Evolutionary conservation across 306 rosid species (phyloP).

Genomic region (Cyamopsis tetragonoloba): DNA sequence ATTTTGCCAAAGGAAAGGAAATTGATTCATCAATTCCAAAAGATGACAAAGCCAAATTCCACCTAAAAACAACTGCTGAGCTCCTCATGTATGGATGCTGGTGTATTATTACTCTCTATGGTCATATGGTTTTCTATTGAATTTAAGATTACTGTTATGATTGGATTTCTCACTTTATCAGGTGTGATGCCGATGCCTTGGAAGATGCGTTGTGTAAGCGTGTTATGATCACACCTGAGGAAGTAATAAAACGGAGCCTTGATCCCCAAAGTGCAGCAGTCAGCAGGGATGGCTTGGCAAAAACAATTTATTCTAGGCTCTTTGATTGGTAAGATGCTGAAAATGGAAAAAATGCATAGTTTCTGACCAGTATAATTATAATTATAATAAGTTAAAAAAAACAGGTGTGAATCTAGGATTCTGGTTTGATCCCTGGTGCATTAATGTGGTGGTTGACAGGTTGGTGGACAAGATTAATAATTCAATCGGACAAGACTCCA

Average conservation of each 20-base stretch:
- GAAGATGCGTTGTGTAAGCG: slow-evolving; percentile 97
- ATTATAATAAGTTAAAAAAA: not conserved
- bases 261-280: slow-evolving; percentile 93
- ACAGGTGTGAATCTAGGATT: slow-evolving; percentile 18
- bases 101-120: not conserved
- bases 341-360: slow-evolving; percentile 10
- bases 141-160: slow-evolving; percentile 21
- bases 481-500: slow-evolving; percentile 92
- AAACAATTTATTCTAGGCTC: slow-evolving; percentile 86
- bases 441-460: slow-evolving; percentile 50
- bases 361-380: slow-evolving; percentile 7
- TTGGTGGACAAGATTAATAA: slow-evolving; percentile 90
- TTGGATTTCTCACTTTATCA: slow-evolving; percentile 36
- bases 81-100: slow-evolving; percentile 75
- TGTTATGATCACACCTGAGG: slow-evolving; percentile 98
- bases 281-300: slow-evolving; percentile 94
- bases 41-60: slow-evolving; percentile 85
- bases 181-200: slow-evolving; percentile 73
- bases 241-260: slow-evolving; percentile 88
- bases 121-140: slow-evolving; percentile 10
- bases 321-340: slow-evolving; percentile 77
- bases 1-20: slow-evolving; percentile 80
- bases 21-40: slow-evolving; percentile 89
- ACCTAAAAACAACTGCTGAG: slow-evolving; percentile 76
- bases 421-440: slow-evolving; percentile 25